Evolutionary conservation across 2,329 filamentous ascomycete genomes (phyloP), one percentile per base, ranked within the genome.

Genomic region (Cercospora zeina): DNA sequence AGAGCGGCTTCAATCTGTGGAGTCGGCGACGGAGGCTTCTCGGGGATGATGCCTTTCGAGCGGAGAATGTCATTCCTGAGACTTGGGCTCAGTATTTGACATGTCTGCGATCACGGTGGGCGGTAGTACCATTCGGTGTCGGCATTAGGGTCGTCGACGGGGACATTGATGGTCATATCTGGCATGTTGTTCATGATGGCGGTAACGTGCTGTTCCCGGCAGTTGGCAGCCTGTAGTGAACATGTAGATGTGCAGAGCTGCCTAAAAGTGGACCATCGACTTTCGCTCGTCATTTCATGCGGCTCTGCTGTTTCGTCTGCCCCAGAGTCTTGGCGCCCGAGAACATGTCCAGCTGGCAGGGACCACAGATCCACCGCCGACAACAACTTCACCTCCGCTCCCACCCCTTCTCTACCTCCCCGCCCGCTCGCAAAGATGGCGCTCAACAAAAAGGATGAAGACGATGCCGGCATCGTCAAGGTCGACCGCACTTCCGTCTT

Each of bases 371-470:
- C 53, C 31, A 55, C 33, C 31, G 53, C 53, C 31, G 53, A 55
- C 33, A 55, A 55, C 33, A 56, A 30, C 45, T 51, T 31, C 31
- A 39, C 45, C 13, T 50, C 53, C 31, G 21, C 30, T 39, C 27
- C 37, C 50, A 13, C 37, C 33, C 58, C 27, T 53, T 31, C 27
- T 7, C 24, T 45, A 36, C 45, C 62, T 37, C 61, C 39, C 31
- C 62, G 37, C 24, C 50, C 36, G 30, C 27, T 34, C 31, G 49
- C 49, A 33, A 8, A 53, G 27, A 96, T 96, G 93, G 95, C 89
- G 81, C 96, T 95, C 86, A 89, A 93, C 83, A 99, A 99, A 83
- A 97, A 96, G 84, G 93, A 99, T 79, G 93, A 99, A 85, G 95
- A 99, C 83, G 93, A 97, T 77, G 86, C 89, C 77, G 89, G 90